These are phyloP conservation scores for Penicillium crystallinum DNA, from an alignment of 495 filamentous ascomycete genomes.

Conservation along the genomic window DNA sequence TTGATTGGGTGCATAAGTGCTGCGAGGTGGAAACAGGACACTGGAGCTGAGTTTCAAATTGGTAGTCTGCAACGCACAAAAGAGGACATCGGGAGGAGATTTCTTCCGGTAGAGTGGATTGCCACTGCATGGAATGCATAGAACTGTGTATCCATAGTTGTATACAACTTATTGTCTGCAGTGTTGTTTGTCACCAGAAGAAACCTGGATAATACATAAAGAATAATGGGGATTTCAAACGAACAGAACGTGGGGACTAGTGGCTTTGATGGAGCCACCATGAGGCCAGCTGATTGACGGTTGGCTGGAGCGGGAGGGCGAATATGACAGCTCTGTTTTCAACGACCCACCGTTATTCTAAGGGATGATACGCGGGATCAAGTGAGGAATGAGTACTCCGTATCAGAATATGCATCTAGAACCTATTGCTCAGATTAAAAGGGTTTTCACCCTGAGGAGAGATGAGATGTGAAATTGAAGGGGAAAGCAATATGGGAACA, in stretches of 20 bases:
- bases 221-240: neutral
- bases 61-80: neutral
- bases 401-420: neutral
- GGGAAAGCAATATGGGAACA: neutral
- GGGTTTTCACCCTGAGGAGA: neutral
- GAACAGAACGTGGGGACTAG: conserved; percentile 23
- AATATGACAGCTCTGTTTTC: conserved; percentile 42
- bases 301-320: conserved; percentile 17
- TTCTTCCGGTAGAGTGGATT: neutral
- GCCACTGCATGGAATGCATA: conserved; percentile 1
- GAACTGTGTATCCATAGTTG: neutral
- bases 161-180: neutral
- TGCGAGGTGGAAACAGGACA: neutral
- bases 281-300: neutral
- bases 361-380: neutral
- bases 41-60: neutral
- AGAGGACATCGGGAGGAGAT: neutral
- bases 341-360: neutral
- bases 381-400: neutral
- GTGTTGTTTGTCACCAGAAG: neutral
- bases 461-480: neutral
- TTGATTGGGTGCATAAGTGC: conserved; percentile 11
- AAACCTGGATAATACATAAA: neutral
- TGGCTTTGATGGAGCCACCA: conserved; percentile 10
- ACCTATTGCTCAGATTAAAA: neutral